Conservation (phyloP, 2,329 filamentous ascomycete genomes). For the Fusarium avenaceum region DNA sequence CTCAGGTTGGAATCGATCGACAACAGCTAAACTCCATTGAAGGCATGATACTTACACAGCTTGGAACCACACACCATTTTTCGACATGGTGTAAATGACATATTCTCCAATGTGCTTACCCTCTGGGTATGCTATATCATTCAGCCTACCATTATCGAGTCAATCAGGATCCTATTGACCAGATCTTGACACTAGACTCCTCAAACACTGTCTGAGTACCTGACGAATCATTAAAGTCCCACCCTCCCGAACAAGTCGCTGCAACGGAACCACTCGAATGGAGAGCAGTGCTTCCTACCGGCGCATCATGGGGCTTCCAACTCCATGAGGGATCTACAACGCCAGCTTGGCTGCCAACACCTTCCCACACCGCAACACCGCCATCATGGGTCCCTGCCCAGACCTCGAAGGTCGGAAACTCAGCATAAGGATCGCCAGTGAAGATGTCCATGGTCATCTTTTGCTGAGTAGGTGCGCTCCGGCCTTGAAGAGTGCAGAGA, state of each 20-base stretch:
- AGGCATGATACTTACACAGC: background rate
- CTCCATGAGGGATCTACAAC: constrained; percentile 61
- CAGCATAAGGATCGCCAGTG: constrained; percentile 52
- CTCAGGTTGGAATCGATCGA: no score
- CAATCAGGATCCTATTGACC: constrained; percentile 43
- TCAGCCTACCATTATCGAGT: background rate
- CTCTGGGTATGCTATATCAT: background rate
- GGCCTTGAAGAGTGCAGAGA: constrained; percentile 67
- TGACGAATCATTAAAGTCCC: constrained; percentile 52
- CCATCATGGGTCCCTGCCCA: constrained; percentile 72
- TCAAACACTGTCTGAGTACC: constrained; percentile 37
- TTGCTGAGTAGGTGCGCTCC: constrained; percentile 67
- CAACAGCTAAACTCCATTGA: background rate
- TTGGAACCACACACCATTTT: background rate
- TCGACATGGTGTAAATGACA: background rate
- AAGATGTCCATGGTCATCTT: constrained; percentile 69
- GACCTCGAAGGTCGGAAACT: constrained; percentile 66
- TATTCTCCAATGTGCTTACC: background rate
- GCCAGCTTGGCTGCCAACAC: constrained; percentile 64
- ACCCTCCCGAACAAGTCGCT: constrained; percentile 69
- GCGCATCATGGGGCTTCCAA: constrained; percentile 63
- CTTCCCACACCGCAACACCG: constrained; percentile 70
- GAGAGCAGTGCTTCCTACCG: constrained; percentile 64
- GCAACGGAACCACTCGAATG: constrained; percentile 68
- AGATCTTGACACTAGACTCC: constrained; percentile 47